phyloP scores from a whole-genome alignment of 2,329 filamentous ascomycete genomes.

The Trichoderma simmonsii region DNA sequence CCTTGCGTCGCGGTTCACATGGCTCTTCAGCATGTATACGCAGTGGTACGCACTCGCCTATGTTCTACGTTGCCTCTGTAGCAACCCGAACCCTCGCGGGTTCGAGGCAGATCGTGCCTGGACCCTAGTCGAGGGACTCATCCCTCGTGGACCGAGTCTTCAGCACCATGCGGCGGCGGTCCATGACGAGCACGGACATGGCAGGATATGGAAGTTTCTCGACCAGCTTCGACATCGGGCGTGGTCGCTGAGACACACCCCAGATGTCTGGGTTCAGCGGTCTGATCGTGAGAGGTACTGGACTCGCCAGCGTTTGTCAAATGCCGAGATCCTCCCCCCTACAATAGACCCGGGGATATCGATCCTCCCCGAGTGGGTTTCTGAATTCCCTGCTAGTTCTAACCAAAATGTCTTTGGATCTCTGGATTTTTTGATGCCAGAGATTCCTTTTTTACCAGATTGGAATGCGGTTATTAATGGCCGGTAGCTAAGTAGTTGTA shows the following conservation, averaged over 20 bases:
- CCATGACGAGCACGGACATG: background rate
- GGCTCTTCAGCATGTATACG: background rate
- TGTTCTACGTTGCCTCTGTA: background rate
- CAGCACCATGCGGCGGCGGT: background rate
- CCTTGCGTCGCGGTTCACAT: background rate
- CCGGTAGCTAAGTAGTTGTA: background rate
- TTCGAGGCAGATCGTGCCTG: background rate
- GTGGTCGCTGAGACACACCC: background rate
- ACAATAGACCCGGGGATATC: background rate
- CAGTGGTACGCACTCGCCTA: background rate
- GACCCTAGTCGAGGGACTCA: background rate
- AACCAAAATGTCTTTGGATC: background rate
- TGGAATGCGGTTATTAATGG: background rate
- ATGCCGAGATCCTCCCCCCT: background rate
- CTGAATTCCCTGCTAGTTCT: background rate
- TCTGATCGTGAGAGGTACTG: background rate
- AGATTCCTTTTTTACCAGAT: background rate
- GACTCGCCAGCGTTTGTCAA: background rate
- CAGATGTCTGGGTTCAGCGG: background rate
- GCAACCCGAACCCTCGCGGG: background rate
- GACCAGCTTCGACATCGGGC: background rate
- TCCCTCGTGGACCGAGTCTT: background rate
- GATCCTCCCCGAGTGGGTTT: background rate
- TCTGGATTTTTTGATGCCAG: background rate
- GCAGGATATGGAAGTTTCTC: background rate